Conservation (phyloP, 2,329 filamentous ascomycete genomes). For the Coniochaeta sp. region DNA sequence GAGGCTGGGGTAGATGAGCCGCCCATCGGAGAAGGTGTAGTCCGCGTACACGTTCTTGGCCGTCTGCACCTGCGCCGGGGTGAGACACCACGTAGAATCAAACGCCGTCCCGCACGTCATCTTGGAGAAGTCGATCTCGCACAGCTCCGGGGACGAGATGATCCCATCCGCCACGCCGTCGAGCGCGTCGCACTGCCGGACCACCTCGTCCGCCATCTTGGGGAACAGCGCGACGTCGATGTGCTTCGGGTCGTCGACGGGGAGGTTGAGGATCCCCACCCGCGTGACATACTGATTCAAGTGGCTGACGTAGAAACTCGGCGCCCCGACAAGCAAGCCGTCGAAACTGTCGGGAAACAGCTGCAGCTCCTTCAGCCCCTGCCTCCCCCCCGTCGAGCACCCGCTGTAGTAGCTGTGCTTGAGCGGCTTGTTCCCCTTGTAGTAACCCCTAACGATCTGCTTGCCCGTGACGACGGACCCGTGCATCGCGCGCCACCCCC, state of each 20-base stretch:
- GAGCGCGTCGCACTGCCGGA: slow-evolving; percentile 38
- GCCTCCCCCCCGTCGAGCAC: slow-evolving; percentile 51
- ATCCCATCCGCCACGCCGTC: slow-evolving; percentile 42
- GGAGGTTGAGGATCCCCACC: slow-evolving; percentile 39
- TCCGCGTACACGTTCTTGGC: slow-evolving; percentile 21
- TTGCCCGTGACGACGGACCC: slow-evolving; percentile 43
- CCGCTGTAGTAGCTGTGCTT: slow-evolving; percentile 47
- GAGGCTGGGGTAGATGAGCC: slow-evolving; percentile 25
- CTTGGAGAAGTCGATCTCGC: slow-evolving; percentile 27
- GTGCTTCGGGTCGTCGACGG: slow-evolving; percentile 30
- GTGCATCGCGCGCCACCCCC: slow-evolving; percentile 36
- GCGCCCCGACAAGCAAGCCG: slow-evolving; percentile 42
- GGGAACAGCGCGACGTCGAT: slow-evolving; percentile 34
- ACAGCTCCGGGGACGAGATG: slow-evolving; percentile 34
- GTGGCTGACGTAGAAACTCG: slow-evolving; percentile 44
- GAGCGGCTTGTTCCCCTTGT: slow-evolving; percentile 27
- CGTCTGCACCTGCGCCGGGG: slow-evolving; percentile 26
- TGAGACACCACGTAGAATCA: slow-evolving; percentile 27
- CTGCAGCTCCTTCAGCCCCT: slow-evolving; percentile 48
- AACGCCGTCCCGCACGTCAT: slow-evolving; percentile 26
- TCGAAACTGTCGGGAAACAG: slow-evolving; percentile 49
- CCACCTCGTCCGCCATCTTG: slow-evolving; percentile 27
- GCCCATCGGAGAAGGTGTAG: slow-evolving; percentile 15
- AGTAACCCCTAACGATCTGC: slow-evolving; percentile 40
- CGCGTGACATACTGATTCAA: slow-evolving; percentile 35